Percentiles rank a stretch among this genome's conserved stretches.
Evolutionary conservation across 1,284 basidiomycete genomes (phyloP).

Genomic region (Pseudomicrostroma phylloplanum): DNA sequence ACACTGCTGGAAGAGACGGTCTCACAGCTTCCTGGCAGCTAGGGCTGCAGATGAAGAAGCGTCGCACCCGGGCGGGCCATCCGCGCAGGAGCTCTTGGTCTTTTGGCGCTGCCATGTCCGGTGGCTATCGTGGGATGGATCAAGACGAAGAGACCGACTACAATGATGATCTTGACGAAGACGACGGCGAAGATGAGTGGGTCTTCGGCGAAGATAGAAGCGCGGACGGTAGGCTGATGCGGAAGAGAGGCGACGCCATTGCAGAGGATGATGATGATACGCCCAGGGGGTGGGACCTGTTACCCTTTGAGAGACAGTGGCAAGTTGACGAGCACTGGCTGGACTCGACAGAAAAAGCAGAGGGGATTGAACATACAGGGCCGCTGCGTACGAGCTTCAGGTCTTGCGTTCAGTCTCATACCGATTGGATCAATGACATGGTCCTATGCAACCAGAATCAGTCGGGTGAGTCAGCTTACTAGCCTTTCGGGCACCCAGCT

Average conservation of each 20-base stretch:
- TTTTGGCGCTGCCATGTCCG: no score
- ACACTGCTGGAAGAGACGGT: slow-evolving; percentile 87
- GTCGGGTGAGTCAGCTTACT: slow-evolving; percentile 58
- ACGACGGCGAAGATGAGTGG: slow-evolving; percentile 5
- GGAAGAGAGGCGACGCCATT: background rate
- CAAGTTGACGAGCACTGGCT: slow-evolving; percentile 24
- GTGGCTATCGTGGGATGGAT: background rate
- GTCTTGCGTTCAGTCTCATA: slow-evolving; percentile 51
- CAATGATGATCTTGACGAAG: slow-evolving; percentile 1
- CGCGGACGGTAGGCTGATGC: background rate
- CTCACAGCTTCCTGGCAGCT: slow-evolving; percentile 87
- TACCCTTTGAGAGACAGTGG: slow-evolving; percentile 16
- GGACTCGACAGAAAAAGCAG: slow-evolving; percentile 13
- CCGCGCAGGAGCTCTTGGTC: slow-evolving; percentile 4
- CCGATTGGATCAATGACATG: slow-evolving; percentile 96
- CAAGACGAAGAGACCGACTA: background rate
- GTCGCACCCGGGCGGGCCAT: background rate
- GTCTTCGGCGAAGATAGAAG: background rate
- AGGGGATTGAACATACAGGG: background rate
- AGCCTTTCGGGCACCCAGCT: background rate
- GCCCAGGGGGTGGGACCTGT: background rate
- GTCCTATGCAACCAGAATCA: slow-evolving; percentile 86
- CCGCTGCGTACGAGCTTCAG: slow-evolving; percentile 21
- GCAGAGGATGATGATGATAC: background rate
- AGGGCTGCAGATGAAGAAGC: slow-evolving; percentile 60